Evolutionary conservation across 169 alveolate species (phyloP).

Genomic region (Theileria sp.): DNA sequence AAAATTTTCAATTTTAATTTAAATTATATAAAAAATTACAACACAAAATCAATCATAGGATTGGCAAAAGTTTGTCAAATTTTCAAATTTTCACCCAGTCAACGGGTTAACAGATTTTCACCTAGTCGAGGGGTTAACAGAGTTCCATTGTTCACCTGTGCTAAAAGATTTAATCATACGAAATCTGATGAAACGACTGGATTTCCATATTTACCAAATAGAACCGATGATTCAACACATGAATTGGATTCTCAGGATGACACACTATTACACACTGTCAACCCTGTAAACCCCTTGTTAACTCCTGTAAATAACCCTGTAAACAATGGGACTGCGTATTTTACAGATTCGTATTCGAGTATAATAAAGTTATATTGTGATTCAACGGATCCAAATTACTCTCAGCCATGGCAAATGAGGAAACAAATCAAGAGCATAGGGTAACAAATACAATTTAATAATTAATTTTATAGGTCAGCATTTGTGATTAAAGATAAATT

Average conservation of each 20-base stretch:
- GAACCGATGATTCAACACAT: neutral
- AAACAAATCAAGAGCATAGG: constrained; percentile 79
- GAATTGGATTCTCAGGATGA: too few species aligned
- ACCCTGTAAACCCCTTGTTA: neutral
- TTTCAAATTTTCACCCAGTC: neutral
- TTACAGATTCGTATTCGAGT: constrained; percentile 64
- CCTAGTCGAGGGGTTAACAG: too few species aligned
- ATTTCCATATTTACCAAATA: neutral
- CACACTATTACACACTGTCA: too few species aligned
- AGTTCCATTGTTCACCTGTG: neutral
- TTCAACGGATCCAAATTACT: constrained; percentile 80
- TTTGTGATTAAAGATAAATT: constrained; percentile 71
- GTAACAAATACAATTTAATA: constrained; percentile 20
- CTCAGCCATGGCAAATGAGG: constrained; percentile 82
- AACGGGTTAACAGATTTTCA: neutral
- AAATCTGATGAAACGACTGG: neutral
- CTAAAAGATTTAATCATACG: neutral
- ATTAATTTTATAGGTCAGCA: constrained; percentile 77
- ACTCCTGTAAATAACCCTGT: neutral
- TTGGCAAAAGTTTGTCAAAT: neutral
- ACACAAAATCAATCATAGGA: neutral
- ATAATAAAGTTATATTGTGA: constrained; percentile 80
- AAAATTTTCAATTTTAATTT: too few species aligned
- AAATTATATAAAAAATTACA: too few species aligned
- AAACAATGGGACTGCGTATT: neutral